Base-by-base conservation (phyloP, 306 rosid genomes). In the Hylodesmum podocarpum region DNA sequence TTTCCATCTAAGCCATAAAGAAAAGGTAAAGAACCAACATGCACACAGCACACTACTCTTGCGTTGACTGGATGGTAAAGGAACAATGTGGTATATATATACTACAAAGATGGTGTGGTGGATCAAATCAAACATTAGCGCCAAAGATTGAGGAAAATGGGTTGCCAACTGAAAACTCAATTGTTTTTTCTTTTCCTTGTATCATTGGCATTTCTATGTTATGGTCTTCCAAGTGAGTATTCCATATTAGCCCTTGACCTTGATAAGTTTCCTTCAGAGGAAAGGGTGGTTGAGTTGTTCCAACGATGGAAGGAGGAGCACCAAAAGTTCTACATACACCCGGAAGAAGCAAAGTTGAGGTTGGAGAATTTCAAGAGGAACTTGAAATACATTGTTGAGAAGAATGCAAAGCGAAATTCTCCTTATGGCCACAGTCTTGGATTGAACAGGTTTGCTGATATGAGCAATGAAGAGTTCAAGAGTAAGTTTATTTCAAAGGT, bases 381-480 rank as follows among this genome's bases (percentile, higher is more conserved):
- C 22, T 70, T 92, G 78, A 90, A 76, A 22, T 86, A 81, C 62
- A 78, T 92, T 2, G n/a, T 81, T 31, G 89, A 87, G 80, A 86
- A 77, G 83, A 90, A 87, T 68, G 81, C 86, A 31, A 43, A 58
- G 86, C 75, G 31, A 70, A 69, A 25, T 31, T 82, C 85, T 6
- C 55, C 80, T 4, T 62, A 37, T 4, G 71, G 71, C 0, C 86
- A 80, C 66, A 80, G 78, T 6, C 75, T 92, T 27, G 94, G 97
- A 36, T 63, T 90, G 86, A 93, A 89, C 80, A 68, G 82, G 78
- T 93, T 90, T 83, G 97, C 92, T 24, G 92, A 90, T 66, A 59
- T 88, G 92, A 93, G 90, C 78, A 93, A 90, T 77, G 92, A 87
- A 67, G 94, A 89, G 85, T 93, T 90, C 78, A 88, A 65, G 80